A percentile compares a stretch with the other conserved stretches of the same genome.
Conservation (phyloP, 306 rosid species). For the Trifolium repens region DNA sequence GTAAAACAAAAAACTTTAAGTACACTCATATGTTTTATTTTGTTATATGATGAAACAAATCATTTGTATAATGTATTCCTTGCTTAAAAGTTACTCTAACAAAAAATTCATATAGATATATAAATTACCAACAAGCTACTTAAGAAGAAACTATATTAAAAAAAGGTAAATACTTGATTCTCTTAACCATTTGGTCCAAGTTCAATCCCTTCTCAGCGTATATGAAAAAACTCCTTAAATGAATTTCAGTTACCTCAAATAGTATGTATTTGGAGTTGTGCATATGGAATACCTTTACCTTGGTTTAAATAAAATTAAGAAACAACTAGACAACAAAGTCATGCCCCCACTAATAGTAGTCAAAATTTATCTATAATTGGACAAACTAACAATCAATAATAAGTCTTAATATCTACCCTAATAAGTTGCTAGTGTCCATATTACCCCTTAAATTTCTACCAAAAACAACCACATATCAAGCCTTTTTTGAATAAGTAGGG, state of each 20-base stretch:
- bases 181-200: neutral
- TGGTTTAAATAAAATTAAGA: too few species aligned
- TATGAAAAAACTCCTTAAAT: neutral
- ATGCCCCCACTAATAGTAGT: neutral
- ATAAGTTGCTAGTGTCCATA: constrained; percentile 10
- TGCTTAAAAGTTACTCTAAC: constrained; percentile 29
- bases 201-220: neutral
- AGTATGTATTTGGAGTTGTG: neutral
- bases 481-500: neutral
- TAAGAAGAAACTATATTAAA: constrained; percentile 4
- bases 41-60: constrained; percentile 25
- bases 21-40: constrained; percentile 18
- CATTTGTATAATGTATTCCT: neutral
- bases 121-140: constrained; percentile 24
- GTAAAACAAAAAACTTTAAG: constrained; percentile 39
- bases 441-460: constrained; percentile 34
- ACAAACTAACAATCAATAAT: constrained; percentile 3
- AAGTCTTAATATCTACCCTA: neutral
- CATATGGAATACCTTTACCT: neutral
- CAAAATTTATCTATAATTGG: neutral
- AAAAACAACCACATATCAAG: constrained; percentile 11
- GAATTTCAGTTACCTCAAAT: neutral
- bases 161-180: neutral
- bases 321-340: constrained; percentile 23
- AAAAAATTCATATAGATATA: constrained; percentile 6